Conservation (phyloP, 1,139 yeast genomes). For the Debaryomycetaceae sp. region DNA sequence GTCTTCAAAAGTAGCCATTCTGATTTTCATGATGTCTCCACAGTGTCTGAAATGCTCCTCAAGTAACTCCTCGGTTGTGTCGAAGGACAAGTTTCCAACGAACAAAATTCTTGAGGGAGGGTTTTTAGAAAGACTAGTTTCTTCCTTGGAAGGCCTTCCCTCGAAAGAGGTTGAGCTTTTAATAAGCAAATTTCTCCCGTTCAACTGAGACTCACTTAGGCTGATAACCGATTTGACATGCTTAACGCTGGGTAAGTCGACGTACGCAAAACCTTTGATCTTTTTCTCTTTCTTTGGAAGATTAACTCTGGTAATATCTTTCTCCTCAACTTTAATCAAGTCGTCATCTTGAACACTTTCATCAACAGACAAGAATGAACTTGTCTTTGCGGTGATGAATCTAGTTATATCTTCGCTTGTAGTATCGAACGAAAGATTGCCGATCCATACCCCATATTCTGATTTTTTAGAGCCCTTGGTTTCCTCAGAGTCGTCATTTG, state of each 20-base stretch:
- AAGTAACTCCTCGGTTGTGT: constrained; percentile 78
- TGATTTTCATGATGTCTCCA: constrained; percentile 74
- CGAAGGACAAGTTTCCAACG: constrained; percentile 91
- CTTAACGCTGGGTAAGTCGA: constrained; percentile 67
- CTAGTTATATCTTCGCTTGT: constrained; percentile 67
- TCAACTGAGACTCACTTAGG: constrained; percentile 67
- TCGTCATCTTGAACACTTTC: constrained; percentile 32
- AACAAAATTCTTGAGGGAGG: constrained; percentile 89
- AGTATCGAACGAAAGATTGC: constrained; percentile 86
- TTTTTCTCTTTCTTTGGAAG: constrained; percentile 62
- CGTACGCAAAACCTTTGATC: constrained; percentile 86
- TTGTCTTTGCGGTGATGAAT: constrained; percentile 61
- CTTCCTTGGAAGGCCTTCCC: constrained; percentile 75
- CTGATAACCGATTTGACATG: constrained; percentile 65
- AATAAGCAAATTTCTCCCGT: constrained; percentile 82
- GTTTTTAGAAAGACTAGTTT: constrained; percentile 50
- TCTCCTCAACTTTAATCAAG: constrained; percentile 38
- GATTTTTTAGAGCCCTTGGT: constrained; percentile 37
- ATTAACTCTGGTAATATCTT: constrained; percentile 58
- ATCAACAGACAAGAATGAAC: constrained; percentile 17
- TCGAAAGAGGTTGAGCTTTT: constrained; percentile 79
- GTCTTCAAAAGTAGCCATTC: constrained; percentile 98
- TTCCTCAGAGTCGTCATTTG: constrained; percentile 19
- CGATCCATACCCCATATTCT: constrained; percentile 86
- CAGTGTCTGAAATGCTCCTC: constrained; percentile 75